Conservation (phyloP, 768 basidiomycete genomes). For the Cystoderma amianthinum region DNA sequence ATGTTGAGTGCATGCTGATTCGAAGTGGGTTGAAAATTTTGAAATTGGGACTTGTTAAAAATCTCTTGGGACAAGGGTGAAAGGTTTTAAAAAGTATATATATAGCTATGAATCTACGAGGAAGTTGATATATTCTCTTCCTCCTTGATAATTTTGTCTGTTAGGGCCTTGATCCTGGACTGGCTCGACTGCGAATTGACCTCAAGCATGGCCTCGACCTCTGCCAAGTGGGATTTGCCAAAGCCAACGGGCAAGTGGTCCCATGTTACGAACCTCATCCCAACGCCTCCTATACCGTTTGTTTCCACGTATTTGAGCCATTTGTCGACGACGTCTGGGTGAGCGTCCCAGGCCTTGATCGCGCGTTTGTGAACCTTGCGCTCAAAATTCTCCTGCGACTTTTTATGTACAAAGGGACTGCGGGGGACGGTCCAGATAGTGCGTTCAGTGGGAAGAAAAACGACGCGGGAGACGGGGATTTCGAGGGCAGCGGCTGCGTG, state of each 20-base stretch:
- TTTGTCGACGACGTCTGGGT: conserved; percentile 67
- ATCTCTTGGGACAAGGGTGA: no score
- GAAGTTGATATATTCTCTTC: no score
- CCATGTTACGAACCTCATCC: conserved; percentile 77
- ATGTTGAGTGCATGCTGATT: no score
- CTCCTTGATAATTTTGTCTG: background rate
- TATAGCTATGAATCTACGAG: no score
- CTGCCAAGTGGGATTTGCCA: conserved; percentile 19
- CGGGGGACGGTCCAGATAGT: conserved; percentile 81
- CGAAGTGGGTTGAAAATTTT: no score
- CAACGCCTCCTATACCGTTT: conserved; percentile 81
- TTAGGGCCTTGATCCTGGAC: background rate
- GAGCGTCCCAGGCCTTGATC: conserved; percentile 89
- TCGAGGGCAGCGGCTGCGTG: conserved; percentile 84
- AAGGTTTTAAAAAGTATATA: no score
- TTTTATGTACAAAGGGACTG: conserved; percentile 89
- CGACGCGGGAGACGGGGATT: conserved; percentile 65
- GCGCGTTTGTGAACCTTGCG: conserved; percentile 74
- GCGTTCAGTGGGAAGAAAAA: conserved; percentile 66
- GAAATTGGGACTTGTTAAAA: no score
- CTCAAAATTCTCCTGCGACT: conserved; percentile 93
- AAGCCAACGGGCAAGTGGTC: conserved; percentile 53
- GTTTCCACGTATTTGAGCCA: conserved; percentile 76
- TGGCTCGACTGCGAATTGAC: background rate
- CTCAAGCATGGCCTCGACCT: conserved; percentile 6